A percentile compares a stretch with the other conserved stretches of the same genome.
These are phyloP conservation scores for Calocera viscosa DNA, from an alignment of 768 basidiomycete genomes.

Conservation along the genomic window DNA sequence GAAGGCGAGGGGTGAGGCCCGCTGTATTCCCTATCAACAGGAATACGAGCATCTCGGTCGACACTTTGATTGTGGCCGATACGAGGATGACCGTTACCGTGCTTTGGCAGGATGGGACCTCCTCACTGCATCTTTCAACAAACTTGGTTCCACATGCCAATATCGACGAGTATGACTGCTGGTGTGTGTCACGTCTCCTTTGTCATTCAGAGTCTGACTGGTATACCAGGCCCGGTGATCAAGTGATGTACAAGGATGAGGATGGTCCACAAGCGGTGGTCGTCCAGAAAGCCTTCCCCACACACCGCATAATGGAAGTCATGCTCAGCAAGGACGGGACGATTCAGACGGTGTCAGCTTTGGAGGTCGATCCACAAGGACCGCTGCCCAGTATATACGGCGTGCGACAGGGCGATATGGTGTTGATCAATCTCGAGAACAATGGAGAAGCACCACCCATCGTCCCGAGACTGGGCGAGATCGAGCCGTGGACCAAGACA, in stretches of 20 bases:
- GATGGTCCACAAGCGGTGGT: conserved; percentile 52
- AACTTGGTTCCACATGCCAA: conserved; percentile 71
- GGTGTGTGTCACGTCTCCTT: conserved; percentile 36
- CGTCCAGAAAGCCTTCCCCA: conserved; percentile 39
- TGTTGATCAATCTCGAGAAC: conserved; percentile 61
- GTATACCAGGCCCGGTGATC: conserved; percentile 75
- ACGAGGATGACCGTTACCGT: conserved; percentile 58
- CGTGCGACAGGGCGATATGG: conserved; percentile 69
- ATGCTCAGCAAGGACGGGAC: conserved; percentile 30
- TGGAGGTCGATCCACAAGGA: conserved; percentile 84
- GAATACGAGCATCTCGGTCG: conserved; percentile 38
- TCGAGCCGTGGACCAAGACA: conserved; percentile 59
- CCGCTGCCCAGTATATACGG: conserved; percentile 45
- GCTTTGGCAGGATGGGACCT: conserved; percentile 78
- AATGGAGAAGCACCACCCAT: conserved; percentile 59
- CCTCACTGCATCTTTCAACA: conserved; percentile 47
- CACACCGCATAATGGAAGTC: conserved; percentile 20
- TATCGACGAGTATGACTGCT: conserved; percentile 85
- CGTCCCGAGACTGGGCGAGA: conserved; percentile 74
- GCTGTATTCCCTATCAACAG: conserved; percentile 50
- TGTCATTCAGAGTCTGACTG: not conserved
- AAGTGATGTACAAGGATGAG: conserved; percentile 73
- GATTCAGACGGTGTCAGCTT: conserved; percentile 58
- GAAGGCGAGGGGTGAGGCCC: conserved; percentile 33
- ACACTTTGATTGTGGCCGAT: conserved; percentile 52